Percentiles rank a stretch among this genome's conserved stretches.
phyloP scores from a whole-genome alignment of 78 protist species.

The Dictyostelium firmibasis region DNA sequence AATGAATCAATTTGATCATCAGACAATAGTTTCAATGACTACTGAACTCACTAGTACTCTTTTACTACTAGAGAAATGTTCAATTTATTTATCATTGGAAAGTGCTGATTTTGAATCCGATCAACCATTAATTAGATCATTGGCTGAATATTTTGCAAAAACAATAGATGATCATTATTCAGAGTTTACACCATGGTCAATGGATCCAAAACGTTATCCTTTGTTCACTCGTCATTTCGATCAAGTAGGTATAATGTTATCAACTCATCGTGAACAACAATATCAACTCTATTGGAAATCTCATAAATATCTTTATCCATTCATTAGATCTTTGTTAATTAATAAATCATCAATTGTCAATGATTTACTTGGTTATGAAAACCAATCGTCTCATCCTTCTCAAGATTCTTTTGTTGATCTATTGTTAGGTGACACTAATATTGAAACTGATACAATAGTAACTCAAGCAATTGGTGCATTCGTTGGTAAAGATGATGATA shows the following conservation, averaged over 20 bases:
- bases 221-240: constrained; percentile 30
- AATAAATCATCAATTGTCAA: not conserved
- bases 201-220: constrained; percentile 77
- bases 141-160: constrained; percentile 79
- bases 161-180: constrained; percentile 77
- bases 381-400: not conserved
- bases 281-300: constrained; percentile 47
- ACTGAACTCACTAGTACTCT: not conserved
- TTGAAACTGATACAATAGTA: not conserved
- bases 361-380: not conserved
- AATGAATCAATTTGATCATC: not conserved
- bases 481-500: not conserved
- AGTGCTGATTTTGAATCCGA: not conserved
- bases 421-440: not conserved
- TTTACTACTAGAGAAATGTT: constrained; percentile 14
- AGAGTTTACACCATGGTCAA: constrained; percentile 72
- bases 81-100: constrained; percentile 7
- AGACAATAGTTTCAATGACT: not conserved
- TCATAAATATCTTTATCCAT: constrained; percentile 27
- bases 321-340: not conserved
- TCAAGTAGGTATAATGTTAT: constrained; percentile 31
- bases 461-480: constrained; percentile 44
- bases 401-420: not conserved
- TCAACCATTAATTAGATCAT: constrained; percentile 26
- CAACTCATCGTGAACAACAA: constrained; percentile 20